A percentile compares a stretch with the other conserved stretches of the same genome.
Conservation (phyloP, 352 stramenopile genomes). For the Peronospora destructor region DNA sequence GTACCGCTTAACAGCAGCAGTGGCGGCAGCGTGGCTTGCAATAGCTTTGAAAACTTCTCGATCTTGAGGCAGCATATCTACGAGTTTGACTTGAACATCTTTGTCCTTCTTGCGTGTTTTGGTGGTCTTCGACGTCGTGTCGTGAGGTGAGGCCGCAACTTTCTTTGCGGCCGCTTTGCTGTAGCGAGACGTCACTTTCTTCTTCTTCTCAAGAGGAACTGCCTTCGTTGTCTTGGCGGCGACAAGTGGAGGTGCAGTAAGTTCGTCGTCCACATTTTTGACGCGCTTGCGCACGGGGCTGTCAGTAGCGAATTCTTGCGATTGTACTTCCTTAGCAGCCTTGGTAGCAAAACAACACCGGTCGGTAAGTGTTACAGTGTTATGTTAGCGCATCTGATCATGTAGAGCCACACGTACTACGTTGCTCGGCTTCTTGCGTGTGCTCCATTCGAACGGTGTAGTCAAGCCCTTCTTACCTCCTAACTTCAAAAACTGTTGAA, state of each 20-base stretch:
- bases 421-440: conserved; percentile 21
- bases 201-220: conserved; percentile 19
- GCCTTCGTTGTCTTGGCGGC: conserved; percentile 16
- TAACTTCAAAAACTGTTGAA: conserved; percentile 44
- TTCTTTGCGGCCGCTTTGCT: conserved; percentile 12
- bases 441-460: conserved; percentile 44
- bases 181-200: conserved; percentile 8
- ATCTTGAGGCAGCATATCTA: conserved; percentile 31
- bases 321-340: conserved; percentile 9
- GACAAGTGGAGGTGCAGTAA: not conserved
- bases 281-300: conserved; percentile 26
- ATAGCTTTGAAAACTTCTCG: conserved; percentile 55
- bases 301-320: conserved; percentile 13
- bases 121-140: conserved; percentile 13
- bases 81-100: conserved; percentile 11
- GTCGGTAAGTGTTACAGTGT: not conserved
- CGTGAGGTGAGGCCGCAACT: not conserved
- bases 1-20: conserved; percentile 45
- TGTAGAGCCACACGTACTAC: conserved; percentile 9
- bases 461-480: conserved; percentile 33
- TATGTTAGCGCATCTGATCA: not conserved
- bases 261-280: conserved; percentile 19
- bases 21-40: conserved; percentile 52
- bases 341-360: conserved; percentile 5
- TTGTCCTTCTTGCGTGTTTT: conserved; percentile 12